Conservation (phyloP, 2,329 filamentous ascomycete species). For the Drechslerella dactyloides region DNA sequence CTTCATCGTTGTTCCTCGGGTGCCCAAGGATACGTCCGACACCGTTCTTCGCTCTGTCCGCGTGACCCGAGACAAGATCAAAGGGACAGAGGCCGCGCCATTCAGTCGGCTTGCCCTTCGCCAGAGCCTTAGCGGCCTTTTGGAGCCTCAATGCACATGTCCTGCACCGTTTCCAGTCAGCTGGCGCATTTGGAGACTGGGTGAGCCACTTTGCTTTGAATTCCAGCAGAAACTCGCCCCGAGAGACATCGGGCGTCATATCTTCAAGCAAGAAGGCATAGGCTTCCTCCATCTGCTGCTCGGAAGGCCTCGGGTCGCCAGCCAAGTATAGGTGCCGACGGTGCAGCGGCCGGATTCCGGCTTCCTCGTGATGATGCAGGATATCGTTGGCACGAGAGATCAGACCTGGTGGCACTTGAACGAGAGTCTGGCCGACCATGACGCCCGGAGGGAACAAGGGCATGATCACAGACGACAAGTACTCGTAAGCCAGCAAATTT, state of each 20-base stretch:
- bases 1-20: slow-evolving; percentile 33
- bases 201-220: slow-evolving; percentile 86
- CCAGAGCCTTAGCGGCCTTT: slow-evolving; percentile 50
- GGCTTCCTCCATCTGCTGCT: slow-evolving; percentile 38
- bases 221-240: slow-evolving; percentile 65
- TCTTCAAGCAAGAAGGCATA: slow-evolving; percentile 76
- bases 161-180: slow-evolving; percentile 69
- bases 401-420: slow-evolving; percentile 60
- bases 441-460: slow-evolving; percentile 66
- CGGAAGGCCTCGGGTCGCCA: slow-evolving; percentile 60
- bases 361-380: slow-evolving; percentile 62
- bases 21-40: slow-evolving; percentile 55
- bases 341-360: slow-evolving; percentile 61
- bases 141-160: slow-evolving; percentile 68
- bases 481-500: slow-evolving; percentile 58
- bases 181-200: slow-evolving; percentile 75
- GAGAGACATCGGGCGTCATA: slow-evolving; percentile 64
- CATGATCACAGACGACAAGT: slow-evolving; percentile 64
- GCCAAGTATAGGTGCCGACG: slow-evolving; percentile 63
- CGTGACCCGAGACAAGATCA: slow-evolving; percentile 66
- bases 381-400: slow-evolving; percentile 64
- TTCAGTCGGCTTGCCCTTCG: slow-evolving; percentile 40
- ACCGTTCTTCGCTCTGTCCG: slow-evolving; percentile 60
- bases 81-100: slow-evolving; percentile 68
- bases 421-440: slow-evolving; percentile 66